These are phyloP conservation scores for Collariella sp. DNA, from an alignment of 495 filamentous ascomycete genomes.

Conservation along the genomic window DNA sequence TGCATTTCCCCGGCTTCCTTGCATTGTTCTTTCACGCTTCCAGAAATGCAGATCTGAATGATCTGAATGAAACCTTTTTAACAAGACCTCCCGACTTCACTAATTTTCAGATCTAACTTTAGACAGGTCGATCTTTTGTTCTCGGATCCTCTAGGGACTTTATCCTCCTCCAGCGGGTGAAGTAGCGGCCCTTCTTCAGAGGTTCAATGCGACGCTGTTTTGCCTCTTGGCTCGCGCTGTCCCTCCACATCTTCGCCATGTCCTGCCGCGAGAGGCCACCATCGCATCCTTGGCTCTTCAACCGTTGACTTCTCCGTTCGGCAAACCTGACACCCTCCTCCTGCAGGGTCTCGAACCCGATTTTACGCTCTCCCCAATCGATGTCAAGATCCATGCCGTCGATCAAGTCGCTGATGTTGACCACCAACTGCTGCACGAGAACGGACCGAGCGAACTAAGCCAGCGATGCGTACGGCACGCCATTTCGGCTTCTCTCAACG, in stretches of 20 bases:
- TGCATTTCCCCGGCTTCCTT: too few relatives aligned
- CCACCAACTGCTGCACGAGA: neutral
- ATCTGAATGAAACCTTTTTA: too few relatives aligned
- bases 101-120: too few relatives aligned
- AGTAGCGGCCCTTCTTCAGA: neutral
- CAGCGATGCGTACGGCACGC: conserved; percentile 4
- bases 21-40: too few relatives aligned
- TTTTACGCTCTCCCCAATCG: neutral
- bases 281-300: neutral
- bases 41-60: too few relatives aligned
- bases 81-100: too few relatives aligned
- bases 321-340: neutral
- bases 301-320: neutral
- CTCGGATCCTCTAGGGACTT: neutral
- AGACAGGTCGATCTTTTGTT: neutral
- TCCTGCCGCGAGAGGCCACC: neutral
- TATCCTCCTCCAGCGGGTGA: neutral
- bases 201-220: neutral
- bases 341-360: neutral
- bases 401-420: conserved; percentile 1
- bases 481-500: neutral
- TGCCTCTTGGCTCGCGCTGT: neutral
- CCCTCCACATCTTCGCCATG: conserved; percentile 1
- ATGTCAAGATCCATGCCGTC: conserved; percentile 4
- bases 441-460: conserved; percentile 3